phyloP scores from a whole-genome alignment of 306 rosid genomes.

The Geum urbanum region DNA sequence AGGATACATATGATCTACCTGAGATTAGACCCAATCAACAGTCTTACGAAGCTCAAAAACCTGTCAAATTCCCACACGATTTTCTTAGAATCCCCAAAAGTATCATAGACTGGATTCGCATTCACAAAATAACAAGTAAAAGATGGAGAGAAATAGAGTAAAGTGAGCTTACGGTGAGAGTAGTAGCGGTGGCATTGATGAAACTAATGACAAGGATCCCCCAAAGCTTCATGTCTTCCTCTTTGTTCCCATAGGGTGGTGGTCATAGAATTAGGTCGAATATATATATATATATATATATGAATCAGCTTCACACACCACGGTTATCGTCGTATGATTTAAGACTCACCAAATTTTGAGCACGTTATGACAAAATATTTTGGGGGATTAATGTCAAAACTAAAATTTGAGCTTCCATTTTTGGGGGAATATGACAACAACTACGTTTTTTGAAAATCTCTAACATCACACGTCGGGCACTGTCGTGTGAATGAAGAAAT shows the following conservation, averaged over 20 bases:
- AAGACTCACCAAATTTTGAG: no score
- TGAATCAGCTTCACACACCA: no score
- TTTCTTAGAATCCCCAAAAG: not conserved
- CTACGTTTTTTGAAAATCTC: no score
- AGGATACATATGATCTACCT: conserved; percentile 38
- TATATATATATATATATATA: no score
- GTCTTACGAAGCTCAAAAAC: conserved; percentile 75
- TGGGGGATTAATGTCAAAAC: no score
- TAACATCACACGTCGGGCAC: no score
- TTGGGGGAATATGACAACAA: no score
- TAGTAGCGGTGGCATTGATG: conserved; percentile 85
- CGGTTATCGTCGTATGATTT: no score
- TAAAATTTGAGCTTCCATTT: no score
- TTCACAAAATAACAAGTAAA: not conserved
- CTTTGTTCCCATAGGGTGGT: conserved; percentile 27
- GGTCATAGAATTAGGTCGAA: not conserved
- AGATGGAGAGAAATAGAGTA: not conserved
- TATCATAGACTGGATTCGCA: not conserved
- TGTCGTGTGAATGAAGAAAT: no score
- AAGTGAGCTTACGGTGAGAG: conserved; percentile 59
- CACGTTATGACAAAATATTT: no score
- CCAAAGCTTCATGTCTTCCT: conserved; percentile 54
- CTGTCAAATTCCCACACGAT: conserved; percentile 45
- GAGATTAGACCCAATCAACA: conserved; percentile 69
- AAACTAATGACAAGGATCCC: conserved; percentile 73